Conservation (phyloP, 2,329 filamentous ascomycete genomes). For the Cladophialophora bantiana region DNA sequence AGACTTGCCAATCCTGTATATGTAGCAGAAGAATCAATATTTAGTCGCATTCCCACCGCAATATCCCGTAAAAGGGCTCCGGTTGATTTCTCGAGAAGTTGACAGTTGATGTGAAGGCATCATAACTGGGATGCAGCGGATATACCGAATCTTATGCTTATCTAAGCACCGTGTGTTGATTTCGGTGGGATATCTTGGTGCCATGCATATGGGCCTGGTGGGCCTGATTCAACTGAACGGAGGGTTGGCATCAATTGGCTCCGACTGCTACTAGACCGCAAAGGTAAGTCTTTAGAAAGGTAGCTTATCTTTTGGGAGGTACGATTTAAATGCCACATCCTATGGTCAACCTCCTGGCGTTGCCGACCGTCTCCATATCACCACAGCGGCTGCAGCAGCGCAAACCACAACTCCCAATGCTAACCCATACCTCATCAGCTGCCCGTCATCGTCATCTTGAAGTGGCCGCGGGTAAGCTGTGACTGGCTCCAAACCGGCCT, state of each 20-base stretch:
- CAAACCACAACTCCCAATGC: slow-evolving; percentile 75
- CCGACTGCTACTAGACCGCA: background rate
- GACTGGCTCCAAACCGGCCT: slow-evolving; percentile 88
- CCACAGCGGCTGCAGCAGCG: slow-evolving; percentile 64
- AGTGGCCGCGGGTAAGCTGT: slow-evolving; percentile 88
- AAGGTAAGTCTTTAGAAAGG: background rate
- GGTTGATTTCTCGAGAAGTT: background rate
- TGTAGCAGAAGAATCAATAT: background rate
- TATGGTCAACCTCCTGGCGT: slow-evolving; percentile 14
- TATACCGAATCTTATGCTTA: background rate
- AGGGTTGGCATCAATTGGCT: background rate
- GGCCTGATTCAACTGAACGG: background rate
- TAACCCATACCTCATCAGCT: slow-evolving; percentile 85
- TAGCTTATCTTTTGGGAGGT: background rate
- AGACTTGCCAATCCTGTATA: background rate
- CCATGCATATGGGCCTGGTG: background rate
- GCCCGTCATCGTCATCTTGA: slow-evolving; percentile 67
- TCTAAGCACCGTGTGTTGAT: background rate
- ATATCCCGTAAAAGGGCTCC: background rate
- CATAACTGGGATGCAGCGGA: background rate
- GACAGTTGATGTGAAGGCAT: background rate
- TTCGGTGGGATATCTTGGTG: slow-evolving; percentile 3
- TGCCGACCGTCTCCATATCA: slow-evolving; percentile 63
- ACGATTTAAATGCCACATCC: background rate
- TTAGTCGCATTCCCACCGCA: background rate